Evolutionary conservation across 2,329 filamentous ascomycete genomes (phyloP), one percentile per base, ranked within the genome.

Genomic region (Beauveria brongniartii): DNA sequence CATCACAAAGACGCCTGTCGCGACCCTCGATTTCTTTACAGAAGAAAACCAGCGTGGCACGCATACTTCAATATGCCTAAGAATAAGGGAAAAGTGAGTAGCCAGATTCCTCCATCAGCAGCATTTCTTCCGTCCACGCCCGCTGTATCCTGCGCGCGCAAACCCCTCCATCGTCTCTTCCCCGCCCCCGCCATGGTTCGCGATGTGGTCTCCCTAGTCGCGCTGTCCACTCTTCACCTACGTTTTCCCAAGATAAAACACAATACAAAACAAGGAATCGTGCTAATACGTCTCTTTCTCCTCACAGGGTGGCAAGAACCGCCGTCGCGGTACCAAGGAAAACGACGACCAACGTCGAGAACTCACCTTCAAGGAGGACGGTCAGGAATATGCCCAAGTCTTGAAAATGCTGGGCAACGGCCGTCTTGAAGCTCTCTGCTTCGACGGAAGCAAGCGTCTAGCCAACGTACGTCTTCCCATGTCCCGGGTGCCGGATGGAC

Each of bases 301-400:
- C 30, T n/a, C 30, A 84, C 70, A 94, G 91, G 93, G 93, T 78
- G 93, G 93, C 81, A 97, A 97, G 85, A 97, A 97, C 81, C 84
- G 93, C 79, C 89, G 93, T 86, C 87, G 94, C 81, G 93, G 93
- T 80, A 97, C 97, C 89, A 96, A 96, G 85, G 91, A 96, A 81
- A 95, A 94, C 80, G 94, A 97, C 82, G 96, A 97, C 75, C 92
- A 97, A 82, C 97, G 97, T 84, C 92, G 93, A 77, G 93, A 97
- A 78, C 84, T 97, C 72, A 93, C 91, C 72, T 97, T 97, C 87
- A 97, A 97, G 81, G 94, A 97, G 77, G 93, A 97, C 74, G 93
- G 93, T 68, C 93, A 97, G 82, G 87, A 77, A 66, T 77, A 77
- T 65, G 75, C 75, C 58, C 75, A 76, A 67, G 74, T 76, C 64